Evolutionary conservation across 1,284 basidiomycete species (phyloP).

Genomic region (Laetiporus sulphureus): DNA sequence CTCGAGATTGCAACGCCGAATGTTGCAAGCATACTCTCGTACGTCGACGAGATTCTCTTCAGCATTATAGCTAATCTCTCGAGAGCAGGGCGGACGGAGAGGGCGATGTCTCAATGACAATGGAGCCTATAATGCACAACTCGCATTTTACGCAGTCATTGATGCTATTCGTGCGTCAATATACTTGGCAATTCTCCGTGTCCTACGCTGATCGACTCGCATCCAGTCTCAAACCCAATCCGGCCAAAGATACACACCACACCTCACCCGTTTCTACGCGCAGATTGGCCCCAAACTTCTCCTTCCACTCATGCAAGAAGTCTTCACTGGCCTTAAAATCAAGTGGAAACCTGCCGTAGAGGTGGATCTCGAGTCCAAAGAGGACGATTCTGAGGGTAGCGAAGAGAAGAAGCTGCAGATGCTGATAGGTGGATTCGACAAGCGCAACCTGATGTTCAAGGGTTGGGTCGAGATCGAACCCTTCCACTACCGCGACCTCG

Average conservation of each 20-base stretch:
- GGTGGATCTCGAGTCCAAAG: constrained; percentile 2
- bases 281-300: constrained; percentile 45
- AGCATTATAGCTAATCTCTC: background rate
- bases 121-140: constrained; percentile 24
- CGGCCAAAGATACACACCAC: constrained; percentile 59
- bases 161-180: constrained; percentile 47
- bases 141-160: constrained; percentile 60
- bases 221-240: constrained; percentile 68
- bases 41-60: background rate
- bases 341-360: constrained; percentile 39
- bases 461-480: constrained; percentile 64
- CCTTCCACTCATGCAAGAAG: constrained; percentile 43
- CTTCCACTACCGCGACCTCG: constrained; percentile 37
- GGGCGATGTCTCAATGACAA: constrained; percentile 50
- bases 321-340: constrained; percentile 41
- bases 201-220: constrained; percentile 1
- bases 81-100: constrained; percentile 35
- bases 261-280: constrained; percentile 75
- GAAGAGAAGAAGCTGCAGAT: constrained; percentile 31
- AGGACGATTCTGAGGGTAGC: constrained; percentile 1
- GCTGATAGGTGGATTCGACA: constrained; percentile 59
- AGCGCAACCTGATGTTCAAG: constrained; percentile 53
- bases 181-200: background rate
- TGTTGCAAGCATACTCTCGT: constrained; percentile 27
- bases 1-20: constrained; percentile 58